Percentiles rank a stretch among this genome's conserved stretches.
Conservation (phyloP, 2,329 filamentous ascomycete genomes). For the Arthroderma uncinatum region DNA sequence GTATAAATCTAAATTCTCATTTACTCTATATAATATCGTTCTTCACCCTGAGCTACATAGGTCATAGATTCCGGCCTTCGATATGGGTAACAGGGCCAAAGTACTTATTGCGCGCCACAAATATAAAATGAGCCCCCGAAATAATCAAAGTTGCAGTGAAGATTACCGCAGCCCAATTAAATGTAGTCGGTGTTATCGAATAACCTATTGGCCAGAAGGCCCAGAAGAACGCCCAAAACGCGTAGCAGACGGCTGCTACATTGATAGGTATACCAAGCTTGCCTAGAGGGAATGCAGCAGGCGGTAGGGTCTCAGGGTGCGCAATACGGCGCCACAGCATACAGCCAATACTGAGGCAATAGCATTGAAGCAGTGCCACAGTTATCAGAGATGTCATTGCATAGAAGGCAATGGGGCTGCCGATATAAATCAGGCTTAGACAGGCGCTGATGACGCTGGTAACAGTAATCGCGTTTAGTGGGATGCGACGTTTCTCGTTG, state of each 20-base stretch:
- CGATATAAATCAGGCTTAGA: slow-evolving; percentile 43
- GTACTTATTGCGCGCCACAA: slow-evolving; percentile 10
- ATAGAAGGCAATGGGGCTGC: slow-evolving; percentile 41
- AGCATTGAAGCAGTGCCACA: slow-evolving; percentile 37
- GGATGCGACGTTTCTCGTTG: slow-evolving; percentile 27
- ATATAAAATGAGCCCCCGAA: neutral
- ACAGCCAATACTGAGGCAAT: slow-evolving; percentile 24
- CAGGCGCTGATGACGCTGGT: slow-evolving; percentile 26
- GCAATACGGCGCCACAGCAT: slow-evolving; percentile 33
- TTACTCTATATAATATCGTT: too few relatives aligned
- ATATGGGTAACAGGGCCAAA: slow-evolving; percentile 10
- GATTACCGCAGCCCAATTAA: slow-evolving; percentile 9
- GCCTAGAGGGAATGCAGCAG: slow-evolving; percentile 26
- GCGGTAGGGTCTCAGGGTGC: slow-evolving; percentile 17
- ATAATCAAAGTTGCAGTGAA: slow-evolving; percentile 7
- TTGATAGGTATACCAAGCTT: slow-evolving; percentile 36
- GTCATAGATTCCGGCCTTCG: slow-evolving; percentile 6
- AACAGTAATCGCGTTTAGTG: slow-evolving; percentile 30
- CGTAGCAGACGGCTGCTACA: slow-evolving; percentile 33
- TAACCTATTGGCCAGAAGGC: slow-evolving; percentile 7
- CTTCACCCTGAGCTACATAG: neutral
- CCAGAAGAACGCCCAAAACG: slow-evolving; percentile 7
- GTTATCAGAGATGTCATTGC: slow-evolving; percentile 42
- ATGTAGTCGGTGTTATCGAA: neutral
- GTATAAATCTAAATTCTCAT: too few relatives aligned